A percentile compares a stretch with the other conserved stretches of the same genome.
These are phyloP conservation scores for Tuber brumale DNA, from an alignment of 495 filamentous ascomycete species.

Conservation along the genomic window DNA sequence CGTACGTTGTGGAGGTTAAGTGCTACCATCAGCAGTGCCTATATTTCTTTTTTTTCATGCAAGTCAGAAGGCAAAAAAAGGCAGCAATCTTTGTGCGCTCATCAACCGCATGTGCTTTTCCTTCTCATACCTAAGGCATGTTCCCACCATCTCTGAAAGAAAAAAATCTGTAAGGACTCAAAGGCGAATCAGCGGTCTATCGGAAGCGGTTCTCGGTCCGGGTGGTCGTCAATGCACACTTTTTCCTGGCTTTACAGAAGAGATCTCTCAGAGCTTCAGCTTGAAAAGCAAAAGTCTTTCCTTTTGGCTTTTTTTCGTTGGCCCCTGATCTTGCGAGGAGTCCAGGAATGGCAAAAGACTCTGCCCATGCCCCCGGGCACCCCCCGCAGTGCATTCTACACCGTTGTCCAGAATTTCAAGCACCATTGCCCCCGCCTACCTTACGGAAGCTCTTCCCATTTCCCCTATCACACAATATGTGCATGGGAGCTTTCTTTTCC, in stretches of 20 bases:
- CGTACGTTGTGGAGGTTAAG: neutral
- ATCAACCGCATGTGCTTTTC: neutral
- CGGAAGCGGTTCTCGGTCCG: neutral
- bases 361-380: neutral
- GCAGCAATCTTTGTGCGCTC: neutral
- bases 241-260: neutral
- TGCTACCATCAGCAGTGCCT: neutral
- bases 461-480: neutral
- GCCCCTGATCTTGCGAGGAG: neutral
- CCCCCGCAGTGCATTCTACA: neutral
- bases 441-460: neutral
- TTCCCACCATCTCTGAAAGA: neutral
- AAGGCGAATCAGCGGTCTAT: neutral
- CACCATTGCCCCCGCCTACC: neutral
- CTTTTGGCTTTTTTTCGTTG: neutral
- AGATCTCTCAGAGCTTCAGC: neutral
- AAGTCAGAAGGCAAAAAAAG: neutral
- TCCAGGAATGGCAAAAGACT: neutral
- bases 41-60: neutral
- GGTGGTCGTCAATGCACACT: neutral
- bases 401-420: neutral
- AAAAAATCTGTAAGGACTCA: neutral
- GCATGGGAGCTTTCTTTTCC: neutral
- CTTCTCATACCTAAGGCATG: neutral
- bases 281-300: neutral